Evolutionary conservation across 805 yeast genomes (phyloP).

Genomic region (Schizosaccharomyces osmophilus): DNA sequence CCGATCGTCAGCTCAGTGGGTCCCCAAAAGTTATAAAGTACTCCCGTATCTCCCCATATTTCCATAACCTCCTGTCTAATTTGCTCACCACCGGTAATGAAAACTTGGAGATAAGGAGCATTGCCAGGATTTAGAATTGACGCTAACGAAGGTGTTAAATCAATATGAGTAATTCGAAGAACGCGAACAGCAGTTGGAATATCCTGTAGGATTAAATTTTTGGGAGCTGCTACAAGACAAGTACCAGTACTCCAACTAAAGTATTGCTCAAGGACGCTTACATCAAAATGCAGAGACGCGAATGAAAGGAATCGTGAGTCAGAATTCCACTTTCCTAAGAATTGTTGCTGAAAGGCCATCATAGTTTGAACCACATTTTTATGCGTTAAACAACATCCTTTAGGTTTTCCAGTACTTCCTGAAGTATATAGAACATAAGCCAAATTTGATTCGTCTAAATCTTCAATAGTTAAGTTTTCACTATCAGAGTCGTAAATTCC

Average conservation of each 20-base stretch:
- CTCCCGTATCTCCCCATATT: constrained; percentile 9
- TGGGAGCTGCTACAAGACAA: constrained; percentile 8
- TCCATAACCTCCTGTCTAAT: constrained; percentile 10
- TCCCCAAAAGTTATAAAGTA: constrained; percentile 11
- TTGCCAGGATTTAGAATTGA: constrained; percentile 66
- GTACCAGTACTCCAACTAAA: constrained; percentile 12
- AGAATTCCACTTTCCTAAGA: constrained; percentile 5
- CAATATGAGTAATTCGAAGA: constrained; percentile 9
- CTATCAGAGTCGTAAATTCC: background rate
- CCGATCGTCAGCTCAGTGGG: constrained; percentile 13
- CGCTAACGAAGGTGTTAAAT: constrained; percentile 24
- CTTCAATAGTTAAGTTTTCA: background rate
- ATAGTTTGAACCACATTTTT: constrained; percentile 11
- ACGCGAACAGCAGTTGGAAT: constrained; percentile 5
- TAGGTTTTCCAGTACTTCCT: constrained; percentile 12
- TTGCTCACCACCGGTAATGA: constrained; percentile 12
- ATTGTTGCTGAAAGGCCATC: constrained; percentile 9
- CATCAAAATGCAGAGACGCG: constrained; percentile 12
- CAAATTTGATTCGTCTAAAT: constrained; percentile 2
- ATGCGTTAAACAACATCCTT: constrained; percentile 11
- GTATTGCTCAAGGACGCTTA: constrained; percentile 11
- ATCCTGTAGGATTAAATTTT: constrained; percentile 8
- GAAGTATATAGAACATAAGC: constrained; percentile 11
- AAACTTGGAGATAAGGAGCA: constrained; percentile 10
- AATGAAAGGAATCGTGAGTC: constrained; percentile 8